Base-by-base conservation (phyloP, 2,329 filamentous ascomycete species). In the Monosporascus sp. region DNA sequence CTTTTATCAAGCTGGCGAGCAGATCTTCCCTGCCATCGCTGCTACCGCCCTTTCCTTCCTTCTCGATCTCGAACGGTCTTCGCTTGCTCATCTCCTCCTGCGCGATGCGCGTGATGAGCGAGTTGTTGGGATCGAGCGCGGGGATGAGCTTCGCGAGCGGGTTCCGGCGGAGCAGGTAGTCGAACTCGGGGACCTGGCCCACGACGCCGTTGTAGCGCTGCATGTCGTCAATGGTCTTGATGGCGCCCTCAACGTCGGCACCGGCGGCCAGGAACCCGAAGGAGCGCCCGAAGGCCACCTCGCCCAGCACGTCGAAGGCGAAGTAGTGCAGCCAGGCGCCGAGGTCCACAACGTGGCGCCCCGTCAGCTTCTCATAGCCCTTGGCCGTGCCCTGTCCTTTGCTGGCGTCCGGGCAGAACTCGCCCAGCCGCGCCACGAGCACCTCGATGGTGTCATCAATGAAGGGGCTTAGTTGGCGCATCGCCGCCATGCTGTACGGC, bases 161-260 rank as follows among this genome's bases (percentile, higher is more conserved):
- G 59, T 81, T 81, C 37, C 75, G 68, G 14, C 77, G 65, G 51
- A 81, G 64, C 27, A 79, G 53, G 49, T 65, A 58, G 58, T 82
- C 78, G 48, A 80, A 60, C 63, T 76, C 72, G 1, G 78, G 77
- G 8, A 80, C 66, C 64, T 80, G 76, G 9, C 77, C 77, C 5
- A 80, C 70, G 49, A 79, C 71, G 17, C 76, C 77, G 56, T 79
- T 78, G 62, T 80, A 80, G 60, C 72, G 73, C 64, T 80, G 77
- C 58, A 72, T 74, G 46, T 75, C 68, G 61, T 81, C 77, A 53
- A 80, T 80, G 1, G 74, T 77, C 61, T 70, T 72, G 60, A 82
- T 82, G 1, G 76, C 75, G 37, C 68, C 63, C 55, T 80, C 77
- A 39, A 80, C 72, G 55, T 82, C 79, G 38, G 67, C 59, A 0